Evolutionary conservation across 2,329 filamentous ascomycete species (phyloP), one percentile per base, ranked within the genome.

Genomic region (Fusarium bactridioides): DNA sequence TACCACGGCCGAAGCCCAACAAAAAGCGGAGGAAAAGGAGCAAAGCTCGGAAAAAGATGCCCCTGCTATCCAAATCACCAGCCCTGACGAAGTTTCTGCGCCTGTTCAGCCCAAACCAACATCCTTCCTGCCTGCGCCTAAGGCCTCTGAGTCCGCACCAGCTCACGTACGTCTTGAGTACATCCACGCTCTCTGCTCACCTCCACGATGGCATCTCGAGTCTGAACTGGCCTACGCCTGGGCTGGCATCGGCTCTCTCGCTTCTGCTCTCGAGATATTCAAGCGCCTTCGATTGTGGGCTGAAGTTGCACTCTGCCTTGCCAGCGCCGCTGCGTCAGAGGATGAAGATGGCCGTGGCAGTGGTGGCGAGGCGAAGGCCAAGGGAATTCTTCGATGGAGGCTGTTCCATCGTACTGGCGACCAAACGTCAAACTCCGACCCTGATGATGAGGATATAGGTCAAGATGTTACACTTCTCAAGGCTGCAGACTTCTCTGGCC

Each of bases 261-360:
- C 94, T 7, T 97, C 95, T 2, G 96, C 96, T 0, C 87, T 99
- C 4, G 96, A 98, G 68, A 98, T 99, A 68, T 99, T 98, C 82
- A 95, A 97, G 82, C 89, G 96, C 7, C 84, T 99, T 23, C 91
- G 94, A 63, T 91, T 98, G 80, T 98, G 96, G 94, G 93, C 96
- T 3, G 96, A 99, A 82, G 94, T 95, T 9, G 95, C 96, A 0
- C 86, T 99, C 4, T 99, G 96, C 80, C 92, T 94, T 76, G 95
- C 94, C 18, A 86, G 83, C 79, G 86, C 80, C 50, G 88, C 83
- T 25, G 84, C 82, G 57, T 86, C 90, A 0, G 93, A 91, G 0
- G 88, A 90, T 57, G 84, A 85, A 64, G 84, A 82, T 57, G 89
- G 82, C 4, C 83, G 88, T 10, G 88, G 88, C 3, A 84, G 83